Evolutionary conservation across 2,329 filamentous ascomycete species (phyloP).

Genomic region (Penicillium sp.): DNA sequence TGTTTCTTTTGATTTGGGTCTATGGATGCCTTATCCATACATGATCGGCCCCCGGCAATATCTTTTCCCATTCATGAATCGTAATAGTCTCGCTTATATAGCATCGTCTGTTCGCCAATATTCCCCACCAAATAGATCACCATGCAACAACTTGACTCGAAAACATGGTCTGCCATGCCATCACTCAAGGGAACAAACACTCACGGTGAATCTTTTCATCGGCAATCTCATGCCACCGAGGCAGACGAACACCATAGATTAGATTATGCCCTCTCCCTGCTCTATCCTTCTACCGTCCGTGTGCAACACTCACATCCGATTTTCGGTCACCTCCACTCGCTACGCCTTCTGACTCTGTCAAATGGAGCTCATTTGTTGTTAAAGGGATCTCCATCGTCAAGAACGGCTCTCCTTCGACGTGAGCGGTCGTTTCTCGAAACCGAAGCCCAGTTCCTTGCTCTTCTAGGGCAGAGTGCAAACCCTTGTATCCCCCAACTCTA

Average conservation of each 20-base stretch:
- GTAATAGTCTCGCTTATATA: slow-evolving; percentile 1
- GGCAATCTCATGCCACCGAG: slow-evolving; percentile 2
- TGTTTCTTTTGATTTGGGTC: background rate
- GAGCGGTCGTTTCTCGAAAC: slow-evolving; percentile 41
- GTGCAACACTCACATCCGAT: slow-evolving; percentile 26
- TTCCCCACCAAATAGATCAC: background rate
- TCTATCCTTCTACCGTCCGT: slow-evolving; percentile 33
- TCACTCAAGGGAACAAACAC: slow-evolving; percentile 5
- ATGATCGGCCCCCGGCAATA: background rate
- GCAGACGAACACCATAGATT: slow-evolving; percentile 24
- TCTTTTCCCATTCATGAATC: background rate
- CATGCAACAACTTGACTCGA: slow-evolving; percentile 10
- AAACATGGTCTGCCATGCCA: slow-evolving; percentile 7
- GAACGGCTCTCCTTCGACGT: slow-evolving; percentile 40
- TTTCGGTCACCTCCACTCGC: slow-evolving; percentile 35
- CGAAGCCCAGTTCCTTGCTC: slow-evolving; percentile 40
- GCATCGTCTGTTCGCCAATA: background rate
- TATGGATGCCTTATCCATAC: background rate
- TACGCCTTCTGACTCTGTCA: slow-evolving; percentile 38
- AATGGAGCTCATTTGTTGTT: slow-evolving; percentile 39
- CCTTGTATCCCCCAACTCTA: slow-evolving; percentile 40
- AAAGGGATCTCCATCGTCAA: slow-evolving; percentile 36
- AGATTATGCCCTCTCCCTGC: slow-evolving; percentile 28
- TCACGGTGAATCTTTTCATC: background rate
- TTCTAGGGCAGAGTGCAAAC: slow-evolving; percentile 34